Evolutionary conservation across 2,329 filamentous ascomycete species (phyloP).

Genomic region (Colletotrichum ledebouriae): DNA sequence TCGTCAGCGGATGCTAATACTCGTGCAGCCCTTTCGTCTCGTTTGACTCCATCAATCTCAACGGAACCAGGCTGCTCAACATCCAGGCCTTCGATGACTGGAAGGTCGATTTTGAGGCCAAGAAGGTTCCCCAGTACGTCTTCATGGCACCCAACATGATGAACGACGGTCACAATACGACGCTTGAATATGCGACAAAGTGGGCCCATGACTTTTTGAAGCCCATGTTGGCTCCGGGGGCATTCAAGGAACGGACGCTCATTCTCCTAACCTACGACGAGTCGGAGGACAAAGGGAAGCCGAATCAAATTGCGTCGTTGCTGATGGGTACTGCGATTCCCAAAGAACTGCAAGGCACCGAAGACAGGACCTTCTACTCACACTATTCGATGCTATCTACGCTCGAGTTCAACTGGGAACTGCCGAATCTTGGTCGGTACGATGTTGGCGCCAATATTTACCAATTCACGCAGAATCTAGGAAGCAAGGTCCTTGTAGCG

Average conservation of each 20-base stretch:
- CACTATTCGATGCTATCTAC: constrained; percentile 60
- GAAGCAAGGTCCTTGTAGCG: constrained; percentile 50
- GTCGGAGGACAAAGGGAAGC: constrained; percentile 63
- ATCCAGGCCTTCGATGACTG: constrained; percentile 75
- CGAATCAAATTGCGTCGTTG: constrained; percentile 67
- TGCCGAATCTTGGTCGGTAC: constrained; percentile 58
- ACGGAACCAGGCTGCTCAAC: constrained; percentile 64
- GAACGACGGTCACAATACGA: constrained; percentile 74
- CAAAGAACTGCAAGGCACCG: constrained; percentile 59
- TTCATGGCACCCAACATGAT: constrained; percentile 75
- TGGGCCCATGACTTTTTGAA: constrained; percentile 67
- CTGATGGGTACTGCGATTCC: constrained; percentile 69
- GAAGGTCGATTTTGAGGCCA: constrained; percentile 66
- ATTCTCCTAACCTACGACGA: constrained; percentile 72
- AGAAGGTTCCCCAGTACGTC: constrained; percentile 74
- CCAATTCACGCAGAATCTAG: constrained; percentile 54
- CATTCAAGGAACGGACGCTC: constrained; percentile 67
- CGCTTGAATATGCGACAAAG: constrained; percentile 62
- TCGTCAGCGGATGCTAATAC: constrained; percentile 36
- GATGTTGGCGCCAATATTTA: constrained; percentile 57
- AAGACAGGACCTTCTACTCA: constrained; percentile 63
- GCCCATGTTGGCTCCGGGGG: constrained; percentile 63
- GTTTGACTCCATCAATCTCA: constrained; percentile 56
- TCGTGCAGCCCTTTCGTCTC: constrained; percentile 56
- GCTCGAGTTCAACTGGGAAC: constrained; percentile 57